Evolutionary conservation across 1,284 basidiomycete genomes (phyloP).

Genomic region (Tremellales sp.): DNA sequence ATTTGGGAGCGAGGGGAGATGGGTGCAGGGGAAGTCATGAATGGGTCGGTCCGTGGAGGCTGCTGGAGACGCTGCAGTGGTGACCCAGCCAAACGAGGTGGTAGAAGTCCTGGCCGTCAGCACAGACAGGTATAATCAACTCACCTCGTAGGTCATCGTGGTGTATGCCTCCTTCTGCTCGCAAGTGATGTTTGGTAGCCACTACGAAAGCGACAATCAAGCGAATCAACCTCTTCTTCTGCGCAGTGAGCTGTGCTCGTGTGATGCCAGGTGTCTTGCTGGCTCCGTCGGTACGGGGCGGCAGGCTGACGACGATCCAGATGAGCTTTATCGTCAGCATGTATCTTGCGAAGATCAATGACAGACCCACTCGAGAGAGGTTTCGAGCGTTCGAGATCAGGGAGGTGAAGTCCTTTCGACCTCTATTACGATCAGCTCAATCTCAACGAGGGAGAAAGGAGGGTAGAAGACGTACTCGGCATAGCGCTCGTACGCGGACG

Average conservation of each 20-base stretch:
- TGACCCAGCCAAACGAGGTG: conserved; percentile 25
- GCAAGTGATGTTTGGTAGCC: conserved; percentile 42
- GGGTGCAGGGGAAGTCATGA: conserved; percentile 2
- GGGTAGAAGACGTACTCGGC: conserved; percentile 31
- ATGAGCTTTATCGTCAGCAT: conserved; percentile 42
- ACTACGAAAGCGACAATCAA: conserved; percentile 55
- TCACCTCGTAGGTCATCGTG: conserved; percentile 41
- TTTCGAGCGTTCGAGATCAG: conserved; percentile 56
- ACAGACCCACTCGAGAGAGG: conserved; percentile 51
- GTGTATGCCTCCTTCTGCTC: conserved; percentile 43
- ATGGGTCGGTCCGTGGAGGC: conserved; percentile 1
- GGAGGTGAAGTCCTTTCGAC: conserved; percentile 68
- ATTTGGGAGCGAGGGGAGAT: neutral
- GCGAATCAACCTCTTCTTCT: conserved; percentile 68
- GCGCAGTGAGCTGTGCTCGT: conserved; percentile 57
- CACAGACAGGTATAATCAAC: neutral
- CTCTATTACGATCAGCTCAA: conserved; percentile 68
- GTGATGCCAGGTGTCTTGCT: conserved; percentile 46
- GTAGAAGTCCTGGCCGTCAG: neutral
- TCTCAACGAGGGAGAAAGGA: neutral
- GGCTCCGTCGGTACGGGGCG: conserved; percentile 34
- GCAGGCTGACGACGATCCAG: conserved; percentile 73
- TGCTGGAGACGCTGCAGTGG: conserved; percentile 12
- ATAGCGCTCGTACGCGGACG: conserved; percentile 46
- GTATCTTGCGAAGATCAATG: neutral